phyloP scores from a whole-genome alignment of 1,284 basidiomycete species.

The Heterobasidion irregulare region DNA sequence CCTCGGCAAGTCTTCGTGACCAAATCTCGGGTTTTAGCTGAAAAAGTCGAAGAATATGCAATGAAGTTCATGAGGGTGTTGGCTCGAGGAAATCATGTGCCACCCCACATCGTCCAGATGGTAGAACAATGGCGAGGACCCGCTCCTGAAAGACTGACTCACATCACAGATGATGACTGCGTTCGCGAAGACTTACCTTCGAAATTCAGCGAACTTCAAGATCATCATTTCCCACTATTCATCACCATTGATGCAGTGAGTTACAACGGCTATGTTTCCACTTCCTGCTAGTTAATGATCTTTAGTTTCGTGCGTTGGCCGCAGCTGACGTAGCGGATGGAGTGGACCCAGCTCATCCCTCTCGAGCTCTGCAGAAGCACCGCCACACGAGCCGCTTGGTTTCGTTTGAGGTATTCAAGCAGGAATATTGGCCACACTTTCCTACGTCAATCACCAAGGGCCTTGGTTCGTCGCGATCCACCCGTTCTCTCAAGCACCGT shows the following conservation, averaged over 20 bases:
- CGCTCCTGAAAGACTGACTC: slow-evolving; percentile 19
- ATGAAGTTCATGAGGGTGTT: slow-evolving; percentile 29
- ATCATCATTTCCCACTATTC: slow-evolving; percentile 65
- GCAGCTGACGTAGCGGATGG: neutral
- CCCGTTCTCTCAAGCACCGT: neutral
- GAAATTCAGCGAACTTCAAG: slow-evolving; percentile 50
- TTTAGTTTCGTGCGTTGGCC: slow-evolving; percentile 3
- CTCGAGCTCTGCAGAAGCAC: no score
- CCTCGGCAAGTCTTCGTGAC: slow-evolving; percentile 63
- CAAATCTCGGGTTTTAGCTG: slow-evolving; percentile 47
- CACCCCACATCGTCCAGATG: slow-evolving; percentile 25
- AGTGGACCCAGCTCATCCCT: no score
- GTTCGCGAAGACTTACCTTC: slow-evolving; percentile 38
- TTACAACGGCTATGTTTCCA: neutral
- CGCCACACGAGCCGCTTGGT: slow-evolving; percentile 19
- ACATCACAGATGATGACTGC: slow-evolving; percentile 38
- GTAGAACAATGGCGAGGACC: slow-evolving; percentile 16
- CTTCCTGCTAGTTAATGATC: neutral
- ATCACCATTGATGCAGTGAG: slow-evolving; percentile 55
- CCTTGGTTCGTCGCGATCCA: slow-evolving; percentile 32
- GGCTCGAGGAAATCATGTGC: neutral
- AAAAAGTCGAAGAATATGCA: slow-evolving; percentile 52
- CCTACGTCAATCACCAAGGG: slow-evolving; percentile 44
- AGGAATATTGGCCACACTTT: slow-evolving; percentile 59
- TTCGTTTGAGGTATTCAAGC: slow-evolving; percentile 43